Evolutionary conservation across 1,139 yeast genomes (phyloP).

Genomic region (Geotrichum klebahnii): DNA sequence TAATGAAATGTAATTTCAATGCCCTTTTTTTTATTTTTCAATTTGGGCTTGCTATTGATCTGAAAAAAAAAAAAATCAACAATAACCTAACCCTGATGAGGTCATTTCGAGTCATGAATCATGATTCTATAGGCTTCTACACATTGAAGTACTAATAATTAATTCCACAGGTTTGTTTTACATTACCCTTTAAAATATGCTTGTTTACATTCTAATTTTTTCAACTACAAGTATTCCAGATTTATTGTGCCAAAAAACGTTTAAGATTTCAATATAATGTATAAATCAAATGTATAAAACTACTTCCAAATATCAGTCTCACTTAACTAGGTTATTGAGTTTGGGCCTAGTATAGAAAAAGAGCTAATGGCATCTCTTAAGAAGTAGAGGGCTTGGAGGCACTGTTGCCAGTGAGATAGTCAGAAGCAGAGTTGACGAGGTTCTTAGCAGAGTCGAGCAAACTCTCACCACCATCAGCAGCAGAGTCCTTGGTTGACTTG

Average conservation of each 20-base stretch:
- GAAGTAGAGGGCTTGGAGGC: conserved; percentile 19
- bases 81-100: conserved; percentile 2
- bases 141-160: too few species aligned
- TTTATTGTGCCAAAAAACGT: too few species aligned
- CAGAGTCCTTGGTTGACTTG: conserved; percentile 8
- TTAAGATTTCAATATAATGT: too few species aligned
- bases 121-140: too few species aligned
- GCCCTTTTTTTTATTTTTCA: neutral
- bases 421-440: conserved; percentile 21
- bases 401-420: conserved; percentile 21
- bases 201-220: too few species aligned
- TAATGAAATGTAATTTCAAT: neutral
- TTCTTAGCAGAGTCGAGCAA: conserved; percentile 22
- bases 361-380: neutral
- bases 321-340: neutral
- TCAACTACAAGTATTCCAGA: too few species aligned
- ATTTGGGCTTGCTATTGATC: conserved; percentile 6
- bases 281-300: neutral
- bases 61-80: neutral
- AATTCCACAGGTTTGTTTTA: too few species aligned
- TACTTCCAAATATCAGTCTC: neutral
- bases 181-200: too few species aligned
- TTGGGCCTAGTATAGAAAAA: neutral
- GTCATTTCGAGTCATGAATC: neutral
- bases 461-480: conserved; percentile 16